These are phyloP conservation scores for Ramaria sp. DNA, from an alignment of 768 basidiomycete species.

Conservation along the genomic window DNA sequence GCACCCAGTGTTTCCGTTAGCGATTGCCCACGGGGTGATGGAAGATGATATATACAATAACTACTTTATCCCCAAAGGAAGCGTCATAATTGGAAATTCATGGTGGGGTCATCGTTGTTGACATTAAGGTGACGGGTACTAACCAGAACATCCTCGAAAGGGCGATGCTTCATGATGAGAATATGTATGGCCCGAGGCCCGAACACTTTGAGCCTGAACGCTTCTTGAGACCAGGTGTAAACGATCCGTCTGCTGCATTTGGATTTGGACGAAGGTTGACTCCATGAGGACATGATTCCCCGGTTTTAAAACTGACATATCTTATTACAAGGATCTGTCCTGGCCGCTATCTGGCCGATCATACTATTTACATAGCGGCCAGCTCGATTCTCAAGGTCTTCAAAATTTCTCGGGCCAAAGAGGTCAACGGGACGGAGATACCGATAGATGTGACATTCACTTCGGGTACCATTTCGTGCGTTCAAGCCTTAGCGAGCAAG, in stretches of 20 bases:
- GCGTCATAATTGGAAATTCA: neutral
- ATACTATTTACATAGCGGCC: slow-evolving; percentile 34
- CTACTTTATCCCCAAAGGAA: slow-evolving; percentile 1
- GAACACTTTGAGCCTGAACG: slow-evolving; percentile 9
- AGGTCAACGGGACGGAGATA: slow-evolving; percentile 32
- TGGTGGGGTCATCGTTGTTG: neutral
- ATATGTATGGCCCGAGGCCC: slow-evolving; percentile 3
- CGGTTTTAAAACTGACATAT: no score
- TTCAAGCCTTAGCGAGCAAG: neutral
- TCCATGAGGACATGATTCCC: no score
- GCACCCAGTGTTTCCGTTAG: neutral
- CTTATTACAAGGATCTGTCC: slow-evolving; percentile 45
- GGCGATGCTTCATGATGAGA: slow-evolving; percentile 9
- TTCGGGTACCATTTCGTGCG: slow-evolving; percentile 16
- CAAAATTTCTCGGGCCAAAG: slow-evolving; percentile 30
- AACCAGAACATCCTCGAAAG: neutral
- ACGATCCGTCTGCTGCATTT: neutral
- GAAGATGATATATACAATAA: neutral
- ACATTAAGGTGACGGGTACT: neutral
- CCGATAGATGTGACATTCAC: slow-evolving; percentile 26
- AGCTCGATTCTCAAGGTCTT: slow-evolving; percentile 35
- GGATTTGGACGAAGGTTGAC: slow-evolving; percentile 6
- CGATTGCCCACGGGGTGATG: neutral
- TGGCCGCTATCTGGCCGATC: slow-evolving; percentile 19
- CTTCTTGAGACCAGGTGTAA: neutral